A percentile compares a stretch with the other conserved stretches of the same genome.
Conservation (phyloP, 352 stramenopile species). For the Globisporangium yorkense region DNA sequence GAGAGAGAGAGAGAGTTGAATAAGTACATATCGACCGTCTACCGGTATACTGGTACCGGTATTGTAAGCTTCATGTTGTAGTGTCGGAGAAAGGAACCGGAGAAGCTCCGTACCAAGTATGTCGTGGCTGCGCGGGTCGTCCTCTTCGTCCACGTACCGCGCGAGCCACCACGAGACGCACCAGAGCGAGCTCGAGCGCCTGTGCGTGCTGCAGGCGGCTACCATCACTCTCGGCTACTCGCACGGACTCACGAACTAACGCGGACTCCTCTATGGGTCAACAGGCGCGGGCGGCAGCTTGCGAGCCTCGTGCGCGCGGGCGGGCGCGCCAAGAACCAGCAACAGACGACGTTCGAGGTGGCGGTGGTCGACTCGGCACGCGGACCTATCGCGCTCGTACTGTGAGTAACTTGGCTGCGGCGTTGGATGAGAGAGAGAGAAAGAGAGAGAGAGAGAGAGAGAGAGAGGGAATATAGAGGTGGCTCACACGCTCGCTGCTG, state of each 20-base stretch:
- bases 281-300: constrained; percentile 64
- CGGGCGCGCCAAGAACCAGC: constrained; percentile 76
- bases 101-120: constrained; percentile 16
- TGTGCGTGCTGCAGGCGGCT: constrained; percentile 32
- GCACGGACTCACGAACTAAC: neutral
- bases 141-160: constrained; percentile 23
- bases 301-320: constrained; percentile 78
- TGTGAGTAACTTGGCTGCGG: constrained; percentile 24
- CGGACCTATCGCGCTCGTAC: constrained; percentile 32
- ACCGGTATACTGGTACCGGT: too few species aligned
- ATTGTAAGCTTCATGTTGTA: too few species aligned
- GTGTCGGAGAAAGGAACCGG: neutral
- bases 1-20: too few species aligned
- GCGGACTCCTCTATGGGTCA: neutral
- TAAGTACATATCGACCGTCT: neutral
- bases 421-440: neutral
- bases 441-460: too few species aligned
- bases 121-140: constrained; percentile 56
- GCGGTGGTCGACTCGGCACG: constrained; percentile 50
- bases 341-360: constrained; percentile 83
- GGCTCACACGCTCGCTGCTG: neutral
- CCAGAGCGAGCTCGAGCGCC: constrained; percentile 72
- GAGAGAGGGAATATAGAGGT: too few species aligned
- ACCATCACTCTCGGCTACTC: neutral
- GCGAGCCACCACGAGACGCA: constrained; percentile 59